These are phyloP conservation scores for Albatrellus sp. DNA, from an alignment of 1,284 basidiomycete species.

Conservation along the genomic window DNA sequence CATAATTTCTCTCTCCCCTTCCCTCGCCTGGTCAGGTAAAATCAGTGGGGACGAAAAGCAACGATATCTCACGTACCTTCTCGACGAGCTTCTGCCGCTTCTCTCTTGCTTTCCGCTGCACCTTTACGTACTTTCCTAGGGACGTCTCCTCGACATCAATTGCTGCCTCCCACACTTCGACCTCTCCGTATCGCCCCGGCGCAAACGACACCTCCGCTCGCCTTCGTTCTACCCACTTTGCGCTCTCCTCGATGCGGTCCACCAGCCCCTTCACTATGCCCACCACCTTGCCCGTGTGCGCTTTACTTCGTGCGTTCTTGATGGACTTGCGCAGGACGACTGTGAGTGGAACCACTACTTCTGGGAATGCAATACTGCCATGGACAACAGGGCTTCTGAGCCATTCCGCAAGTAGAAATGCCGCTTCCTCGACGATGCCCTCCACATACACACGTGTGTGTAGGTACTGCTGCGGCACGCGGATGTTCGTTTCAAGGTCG, in stretches of 20 bases:
- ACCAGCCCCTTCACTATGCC: conserved; percentile 59
- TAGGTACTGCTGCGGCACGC: conserved; percentile 80
- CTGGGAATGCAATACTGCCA: conserved; percentile 86
- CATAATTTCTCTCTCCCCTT: conserved; percentile 57
- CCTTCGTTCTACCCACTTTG: conserved; percentile 63
- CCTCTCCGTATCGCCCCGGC: conserved; percentile 56
- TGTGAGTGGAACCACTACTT: conserved; percentile 80
- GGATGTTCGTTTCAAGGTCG: conserved; percentile 81
- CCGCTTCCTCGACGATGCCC: conserved; percentile 72
- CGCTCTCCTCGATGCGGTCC: conserved; percentile 77
- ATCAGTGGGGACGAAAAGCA: conserved; percentile 2
- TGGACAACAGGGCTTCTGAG: conserved; percentile 49
- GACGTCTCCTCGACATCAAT: conserved; percentile 62
- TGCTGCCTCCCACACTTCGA: conserved; percentile 61
- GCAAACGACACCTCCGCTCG: conserved; percentile 62
- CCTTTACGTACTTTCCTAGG: conserved; percentile 67
- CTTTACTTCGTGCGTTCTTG: conserved; percentile 39
- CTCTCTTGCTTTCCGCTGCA: conserved; percentile 73
- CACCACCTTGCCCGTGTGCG: conserved; percentile 37
- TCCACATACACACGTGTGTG: conserved; percentile 85
- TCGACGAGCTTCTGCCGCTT: conserved; percentile 65
- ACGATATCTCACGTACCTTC: conserved; percentile 40
- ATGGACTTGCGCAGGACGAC: conserved; percentile 56
- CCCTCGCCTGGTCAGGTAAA: conserved; percentile 38
- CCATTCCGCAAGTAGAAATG: conserved; percentile 76